These are phyloP conservation scores for Filobasidium floriforme DNA, from an alignment of 768 basidiomycete genomes.

Conservation along the genomic window DNA sequence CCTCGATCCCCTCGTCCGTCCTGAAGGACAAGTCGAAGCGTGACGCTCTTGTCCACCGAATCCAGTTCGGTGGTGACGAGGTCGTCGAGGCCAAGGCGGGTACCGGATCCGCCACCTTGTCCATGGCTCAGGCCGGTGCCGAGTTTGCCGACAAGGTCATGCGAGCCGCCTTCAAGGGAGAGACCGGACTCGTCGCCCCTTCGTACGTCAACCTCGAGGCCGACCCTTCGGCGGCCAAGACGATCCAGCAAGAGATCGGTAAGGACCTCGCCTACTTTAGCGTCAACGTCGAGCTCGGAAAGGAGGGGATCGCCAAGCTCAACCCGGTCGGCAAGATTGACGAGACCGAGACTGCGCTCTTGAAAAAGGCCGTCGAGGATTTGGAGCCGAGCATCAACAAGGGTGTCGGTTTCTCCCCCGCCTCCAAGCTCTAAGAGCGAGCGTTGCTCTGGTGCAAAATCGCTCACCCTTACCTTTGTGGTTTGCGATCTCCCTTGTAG, in stretches of 20 bases:
- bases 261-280: conserved; percentile 94
- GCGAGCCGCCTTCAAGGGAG: conserved; percentile 57
- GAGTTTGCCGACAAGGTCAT: conserved; percentile 60
- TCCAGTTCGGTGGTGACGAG: conserved; percentile 94
- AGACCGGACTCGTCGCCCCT: conserved; percentile 65
- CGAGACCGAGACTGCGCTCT: conserved; percentile 71
- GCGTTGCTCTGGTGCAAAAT: no score
- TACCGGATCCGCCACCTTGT: conserved; percentile 88
- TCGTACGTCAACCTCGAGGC: conserved; percentile 75
- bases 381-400: conserved; percentile 44
- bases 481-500: no score
- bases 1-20: conserved; percentile 45
- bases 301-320: conserved; percentile 88
- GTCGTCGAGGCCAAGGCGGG: conserved; percentile 96
- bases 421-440: conserved; percentile 23
- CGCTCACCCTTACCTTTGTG: no score
- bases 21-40: conserved; percentile 56
- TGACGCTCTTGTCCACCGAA: conserved; percentile 65
- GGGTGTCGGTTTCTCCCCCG: conserved; percentile 26
- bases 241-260: conserved; percentile 70
- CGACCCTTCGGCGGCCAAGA: conserved; percentile 58
- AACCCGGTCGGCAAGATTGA: conserved; percentile 71
- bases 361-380: conserved; percentile 54
- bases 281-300: conserved; percentile 85
- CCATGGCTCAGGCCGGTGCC: conserved; percentile 68